Evolutionary conservation across 2,329 filamentous ascomycete species (phyloP), one percentile per base, ranked within the genome.

Genomic region (Orbilia javanica): DNA sequence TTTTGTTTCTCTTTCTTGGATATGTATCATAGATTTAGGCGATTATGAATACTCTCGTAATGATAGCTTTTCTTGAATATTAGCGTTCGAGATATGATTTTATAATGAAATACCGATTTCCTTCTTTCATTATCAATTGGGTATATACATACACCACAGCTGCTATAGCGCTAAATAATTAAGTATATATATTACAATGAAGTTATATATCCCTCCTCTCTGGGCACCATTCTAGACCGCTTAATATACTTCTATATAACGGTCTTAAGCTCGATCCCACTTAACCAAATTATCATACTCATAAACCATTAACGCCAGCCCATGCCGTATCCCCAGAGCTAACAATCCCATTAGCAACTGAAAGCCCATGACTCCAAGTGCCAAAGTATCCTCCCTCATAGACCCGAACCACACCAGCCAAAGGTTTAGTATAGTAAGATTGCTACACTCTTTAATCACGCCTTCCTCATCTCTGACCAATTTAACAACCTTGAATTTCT

Each of bases 401-500:
- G 96, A 94, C 0, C 96, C 96, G 83, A 94, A 91, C 93, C 94
- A 97, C 64, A 98, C 93, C 79, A 99, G 87, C 95, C 95, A 99
- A 70, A 99, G 88, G 83, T 99, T 99, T 80, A 99, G 87, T 57
- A 99, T 88, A 7, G 96, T 99, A 79, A 99, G 88, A 84, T 99
- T 99, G 80, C 90, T 93, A 20, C 91, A 95, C 84, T 96, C 92
- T 25, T 89, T 86, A 81, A 98, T 91, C 80, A 87, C 85, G 7
- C 92, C 93, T 39, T 89, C 86, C 15, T 79, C 79, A 82, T 95
- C 90, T 63, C 87, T 88, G 76, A 87, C 89, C 48, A 97, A 85
- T 55, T 89, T 87, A 68, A 97, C 83, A 64, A 98, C 86, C 79
- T 87, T 88, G 70, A 97, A 83, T 79, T 86, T 87, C 81, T 90